These are phyloP conservation scores for Acer negundo DNA, from an alignment of 345 rosid genomes.

Conservation along the genomic window DNA sequence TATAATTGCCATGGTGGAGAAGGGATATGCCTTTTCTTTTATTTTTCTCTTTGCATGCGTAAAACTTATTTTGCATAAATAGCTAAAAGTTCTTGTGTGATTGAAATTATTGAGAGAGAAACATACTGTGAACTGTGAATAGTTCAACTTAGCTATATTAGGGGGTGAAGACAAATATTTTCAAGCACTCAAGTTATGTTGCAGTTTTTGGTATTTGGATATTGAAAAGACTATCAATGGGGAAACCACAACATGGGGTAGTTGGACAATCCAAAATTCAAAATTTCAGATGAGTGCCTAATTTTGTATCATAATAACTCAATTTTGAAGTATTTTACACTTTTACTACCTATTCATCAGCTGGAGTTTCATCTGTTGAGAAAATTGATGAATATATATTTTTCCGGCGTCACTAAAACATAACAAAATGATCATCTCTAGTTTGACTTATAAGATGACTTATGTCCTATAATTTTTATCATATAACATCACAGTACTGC, in stretches of 20 bases:
- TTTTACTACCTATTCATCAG: not conserved
- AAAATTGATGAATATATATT: not conserved
- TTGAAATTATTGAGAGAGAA: not conserved
- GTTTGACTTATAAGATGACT: conserved; percentile 1
- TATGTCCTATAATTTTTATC: not conserved
- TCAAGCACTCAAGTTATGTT: not conserved
- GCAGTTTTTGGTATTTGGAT: not conserved
- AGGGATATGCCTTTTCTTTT: not conserved
- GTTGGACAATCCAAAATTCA: no score
- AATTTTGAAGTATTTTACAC: conserved; percentile 7
- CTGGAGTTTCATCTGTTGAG: not conserved
- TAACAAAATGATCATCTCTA: conserved; percentile 5
- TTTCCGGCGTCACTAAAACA: not conserved
- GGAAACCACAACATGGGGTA: no score
- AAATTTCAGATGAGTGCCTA: not conserved
- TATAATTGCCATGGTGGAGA: not conserved
- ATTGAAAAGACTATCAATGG: no score
- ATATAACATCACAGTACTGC: conserved; percentile 2
- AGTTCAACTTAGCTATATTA: not conserved
- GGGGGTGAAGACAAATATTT: not conserved
- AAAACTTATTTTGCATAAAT: not conserved
- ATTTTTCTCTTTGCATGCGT: not conserved
- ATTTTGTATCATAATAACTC: not conserved
- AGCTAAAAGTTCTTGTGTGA: not conserved
- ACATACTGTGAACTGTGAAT: not conserved